Evolutionary conservation across 2,329 filamentous ascomycete species (phyloP).

Genomic region (Fusarium neocosmosporiellum): DNA sequence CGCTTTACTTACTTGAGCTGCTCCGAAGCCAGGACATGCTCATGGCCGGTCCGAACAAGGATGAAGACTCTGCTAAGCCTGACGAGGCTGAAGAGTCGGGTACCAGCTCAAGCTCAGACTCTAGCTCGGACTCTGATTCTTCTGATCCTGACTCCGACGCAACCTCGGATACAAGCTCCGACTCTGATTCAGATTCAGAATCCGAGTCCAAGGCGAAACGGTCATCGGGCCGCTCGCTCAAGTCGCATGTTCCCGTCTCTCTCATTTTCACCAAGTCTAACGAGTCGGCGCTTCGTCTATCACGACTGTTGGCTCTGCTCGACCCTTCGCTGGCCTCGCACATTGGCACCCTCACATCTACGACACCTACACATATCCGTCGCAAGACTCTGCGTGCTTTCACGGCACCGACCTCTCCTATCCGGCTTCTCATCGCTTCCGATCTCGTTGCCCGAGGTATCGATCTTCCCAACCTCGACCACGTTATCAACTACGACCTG

Average conservation of each 20-base stretch:
- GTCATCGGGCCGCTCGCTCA: slow-evolving; percentile 27
- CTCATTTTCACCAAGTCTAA: slow-evolving; percentile 94
- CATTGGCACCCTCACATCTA: slow-evolving; percentile 80
- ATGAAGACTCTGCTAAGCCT: slow-evolving; percentile 19
- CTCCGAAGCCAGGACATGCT: slow-evolving; percentile 68
- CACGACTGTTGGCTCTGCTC: slow-evolving; percentile 78
- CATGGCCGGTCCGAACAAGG: slow-evolving; percentile 25
- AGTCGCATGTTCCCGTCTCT: slow-evolving; percentile 57
- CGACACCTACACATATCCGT: slow-evolving; percentile 77
- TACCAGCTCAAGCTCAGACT: slow-evolving; percentile 40
- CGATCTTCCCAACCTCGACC: slow-evolving; percentile 80
- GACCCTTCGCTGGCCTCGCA: slow-evolving; percentile 66
- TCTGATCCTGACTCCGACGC: slow-evolving; percentile 47
- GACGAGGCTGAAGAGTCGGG: slow-evolving; percentile 52
- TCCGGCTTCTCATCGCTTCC: slow-evolving; percentile 86
- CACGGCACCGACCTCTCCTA: slow-evolving; percentile 70
- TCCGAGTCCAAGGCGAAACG: slow-evolving; percentile 36
- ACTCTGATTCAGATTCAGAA: slow-evolving; percentile 45
- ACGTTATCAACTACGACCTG: slow-evolving; percentile 95
- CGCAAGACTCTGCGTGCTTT: slow-evolving; percentile 77
- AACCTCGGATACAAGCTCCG: slow-evolving; percentile 38
- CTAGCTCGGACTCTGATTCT: slow-evolving; percentile 47
- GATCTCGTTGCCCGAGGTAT: slow-evolving; percentile 94
- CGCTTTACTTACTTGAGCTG: slow-evolving; percentile 85
- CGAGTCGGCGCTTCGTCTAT: slow-evolving; percentile 87